Percentiles rank a stretch among this genome's conserved stretches.
phyloP scores from a whole-genome alignment of 2,329 filamentous ascomycete genomes.

The Scedosporium boydii region DNA sequence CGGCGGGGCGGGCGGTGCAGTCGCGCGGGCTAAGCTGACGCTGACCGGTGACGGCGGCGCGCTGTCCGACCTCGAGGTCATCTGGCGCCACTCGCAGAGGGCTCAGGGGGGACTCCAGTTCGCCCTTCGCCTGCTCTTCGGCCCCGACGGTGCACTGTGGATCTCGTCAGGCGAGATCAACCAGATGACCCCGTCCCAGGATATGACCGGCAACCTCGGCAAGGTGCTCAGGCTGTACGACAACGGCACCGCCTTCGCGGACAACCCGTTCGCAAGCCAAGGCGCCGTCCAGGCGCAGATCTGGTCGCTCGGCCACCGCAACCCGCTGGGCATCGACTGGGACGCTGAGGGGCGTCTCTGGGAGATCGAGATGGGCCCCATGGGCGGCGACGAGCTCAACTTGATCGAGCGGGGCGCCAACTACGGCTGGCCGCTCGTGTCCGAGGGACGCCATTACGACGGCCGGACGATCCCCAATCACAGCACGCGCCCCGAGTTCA shows the following conservation, averaged over 20 bases:
- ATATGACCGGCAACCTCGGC: constrained; percentile 22
- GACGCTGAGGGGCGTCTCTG: constrained; percentile 23
- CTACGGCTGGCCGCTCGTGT: constrained; percentile 25
- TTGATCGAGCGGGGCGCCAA: constrained; percentile 22
- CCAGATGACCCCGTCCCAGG: constrained; percentile 20
- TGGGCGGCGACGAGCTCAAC: constrained; percentile 25
- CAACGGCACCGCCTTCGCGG: constrained; percentile 20
- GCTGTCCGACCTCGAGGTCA: constrained; percentile 19
- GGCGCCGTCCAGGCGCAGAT: constrained; percentile 19
- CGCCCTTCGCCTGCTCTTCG: constrained; percentile 22
- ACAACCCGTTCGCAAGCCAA: constrained; percentile 22
- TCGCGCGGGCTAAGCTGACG: constrained; percentile 21
- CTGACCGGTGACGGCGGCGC: constrained; percentile 19
- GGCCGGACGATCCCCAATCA: constrained; percentile 20
- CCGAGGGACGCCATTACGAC: constrained; percentile 21
- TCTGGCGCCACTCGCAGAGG: constrained; percentile 22
- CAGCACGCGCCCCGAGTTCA: constrained; percentile 20
- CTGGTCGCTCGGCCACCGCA: constrained; percentile 22
- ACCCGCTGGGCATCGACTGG: constrained; percentile 23
- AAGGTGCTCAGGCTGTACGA: constrained; percentile 24
- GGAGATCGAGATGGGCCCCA: constrained; percentile 25
- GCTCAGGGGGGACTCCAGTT: constrained; percentile 20
- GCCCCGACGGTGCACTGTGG: constrained; percentile 18
- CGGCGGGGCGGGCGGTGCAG: constrained; percentile 17
- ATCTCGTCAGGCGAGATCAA: constrained; percentile 24